phyloP scores from a whole-genome alignment of 306 rosid species.

The Prunus salicina region DNA sequence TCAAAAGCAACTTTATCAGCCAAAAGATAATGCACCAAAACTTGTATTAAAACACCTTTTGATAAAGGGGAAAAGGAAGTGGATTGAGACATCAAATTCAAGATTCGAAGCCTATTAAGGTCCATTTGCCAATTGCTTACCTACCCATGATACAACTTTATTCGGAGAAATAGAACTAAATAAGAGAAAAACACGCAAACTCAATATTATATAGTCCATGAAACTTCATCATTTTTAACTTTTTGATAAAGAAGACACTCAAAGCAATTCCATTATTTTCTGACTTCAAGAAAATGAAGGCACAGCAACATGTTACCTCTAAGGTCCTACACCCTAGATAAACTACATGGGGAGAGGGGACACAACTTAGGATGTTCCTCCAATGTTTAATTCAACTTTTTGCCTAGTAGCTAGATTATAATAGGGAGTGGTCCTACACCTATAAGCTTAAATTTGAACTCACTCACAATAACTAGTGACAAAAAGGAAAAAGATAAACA shows the following conservation, averaged over 20 bases:
- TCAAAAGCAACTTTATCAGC: neutral
- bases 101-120: neutral
- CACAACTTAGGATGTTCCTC: too few relatives aligned
- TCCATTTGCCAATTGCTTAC: neutral
- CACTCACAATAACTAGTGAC: neutral
- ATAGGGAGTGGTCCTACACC: neutral
- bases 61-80: neutral
- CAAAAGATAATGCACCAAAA: neutral
- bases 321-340: neutral
- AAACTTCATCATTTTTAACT: neutral
- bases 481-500: neutral
- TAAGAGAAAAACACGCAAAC: neutral
- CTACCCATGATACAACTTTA: neutral
- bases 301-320: neutral
- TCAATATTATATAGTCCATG: neutral
- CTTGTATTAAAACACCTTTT: neutral
- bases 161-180: neutral
- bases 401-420: neutral
- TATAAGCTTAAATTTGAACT: neutral
- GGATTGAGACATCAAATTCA: neutral
- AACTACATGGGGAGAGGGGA: neutral
- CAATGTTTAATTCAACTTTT: neutral
- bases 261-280: neutral
- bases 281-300: neutral
- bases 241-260: neutral